Percentiles rank a stretch among this genome's conserved stretches.
Conservation (phyloP, 768 basidiomycete species). For the Lactarius hatsudake region DNA sequence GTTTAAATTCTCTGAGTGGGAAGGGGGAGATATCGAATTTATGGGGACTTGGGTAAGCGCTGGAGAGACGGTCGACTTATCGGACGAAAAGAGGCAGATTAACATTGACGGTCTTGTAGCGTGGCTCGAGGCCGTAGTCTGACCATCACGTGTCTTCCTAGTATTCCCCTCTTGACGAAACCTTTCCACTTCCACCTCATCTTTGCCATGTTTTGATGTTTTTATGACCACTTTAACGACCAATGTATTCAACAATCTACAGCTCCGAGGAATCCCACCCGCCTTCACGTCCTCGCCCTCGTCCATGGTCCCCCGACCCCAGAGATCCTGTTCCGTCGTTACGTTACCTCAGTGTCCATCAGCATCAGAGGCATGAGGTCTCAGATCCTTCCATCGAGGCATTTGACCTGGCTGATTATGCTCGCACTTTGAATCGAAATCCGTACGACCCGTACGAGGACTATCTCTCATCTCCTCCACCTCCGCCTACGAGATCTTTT, state of each 20-base stretch:
- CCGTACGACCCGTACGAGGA: slow-evolving; percentile 31
- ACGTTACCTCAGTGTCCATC: slow-evolving; percentile 24
- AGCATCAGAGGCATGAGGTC: slow-evolving; percentile 39
- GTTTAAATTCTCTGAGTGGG: slow-evolving; percentile 81
- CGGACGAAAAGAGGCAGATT: slow-evolving; percentile 36
- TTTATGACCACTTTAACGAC: slow-evolving; percentile 19
- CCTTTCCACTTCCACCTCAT: background rate
- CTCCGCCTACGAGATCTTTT: slow-evolving; percentile 22
- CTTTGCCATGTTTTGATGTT: background rate
- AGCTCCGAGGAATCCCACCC: slow-evolving; percentile 52
- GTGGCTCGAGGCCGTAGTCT: slow-evolving; percentile 15
- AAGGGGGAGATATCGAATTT: slow-evolving; percentile 75
- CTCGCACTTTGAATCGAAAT: slow-evolving; percentile 35
- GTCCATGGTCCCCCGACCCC: slow-evolving; percentile 66
- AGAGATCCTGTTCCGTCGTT: slow-evolving; percentile 43
- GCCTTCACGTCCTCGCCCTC: slow-evolving; percentile 47
- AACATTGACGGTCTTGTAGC: slow-evolving; percentile 8
- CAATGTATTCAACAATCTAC: slow-evolving; percentile 42
- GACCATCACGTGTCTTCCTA: background rate
- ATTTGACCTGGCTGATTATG: slow-evolving; percentile 71
- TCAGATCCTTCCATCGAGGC: slow-evolving; percentile 70
- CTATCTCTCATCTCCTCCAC: slow-evolving; percentile 35
- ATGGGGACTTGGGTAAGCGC: slow-evolving; percentile 53
- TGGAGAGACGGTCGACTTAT: slow-evolving; percentile 31
- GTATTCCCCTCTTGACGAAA: background rate